Conservation (phyloP, 2,329 filamentous ascomycete species). For the Exophiala alcalophila region DNA sequence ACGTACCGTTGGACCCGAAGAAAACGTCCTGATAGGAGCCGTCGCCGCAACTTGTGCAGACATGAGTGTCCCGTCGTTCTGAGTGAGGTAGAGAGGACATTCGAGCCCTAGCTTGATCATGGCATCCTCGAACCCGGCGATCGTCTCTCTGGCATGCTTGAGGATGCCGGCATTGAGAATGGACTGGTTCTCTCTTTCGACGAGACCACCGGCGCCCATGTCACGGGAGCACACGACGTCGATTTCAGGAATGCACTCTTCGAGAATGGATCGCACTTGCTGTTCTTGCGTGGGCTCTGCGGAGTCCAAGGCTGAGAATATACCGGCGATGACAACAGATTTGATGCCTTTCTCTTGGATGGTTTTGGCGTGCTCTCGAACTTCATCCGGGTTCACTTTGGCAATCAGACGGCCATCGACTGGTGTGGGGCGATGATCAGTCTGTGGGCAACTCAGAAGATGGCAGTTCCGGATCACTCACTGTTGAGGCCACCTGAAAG, state of each 20-base stretch:
- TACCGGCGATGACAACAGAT: conserved; percentile 43
- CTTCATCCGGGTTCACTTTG: conserved; percentile 37
- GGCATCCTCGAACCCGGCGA: too few species aligned
- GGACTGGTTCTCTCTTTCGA: too few species aligned
- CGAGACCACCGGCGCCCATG: too few species aligned
- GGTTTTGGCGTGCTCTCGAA: conserved; percentile 42
- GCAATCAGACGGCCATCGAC: conserved; percentile 46
- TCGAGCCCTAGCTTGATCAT: too few species aligned
- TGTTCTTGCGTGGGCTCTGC: conserved; percentile 43
- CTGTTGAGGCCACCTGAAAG: conserved; percentile 47
- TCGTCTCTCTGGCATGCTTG: too few species aligned
- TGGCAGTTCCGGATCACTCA: background rate
- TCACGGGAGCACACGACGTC: conserved; percentile 45
- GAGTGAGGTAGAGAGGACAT: too few species aligned
- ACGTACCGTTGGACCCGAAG: too few species aligned
- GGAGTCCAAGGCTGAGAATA: conserved; percentile 47
- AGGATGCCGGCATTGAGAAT: too few species aligned
- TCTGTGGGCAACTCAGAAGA: background rate
- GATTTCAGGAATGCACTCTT: conserved; percentile 35
- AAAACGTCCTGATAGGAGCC: too few species aligned
- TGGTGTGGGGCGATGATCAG: background rate
- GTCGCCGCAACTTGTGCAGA: too few species aligned
- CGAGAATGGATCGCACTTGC: conserved; percentile 39
- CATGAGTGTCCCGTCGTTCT: too few species aligned
- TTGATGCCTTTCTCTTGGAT: conserved; percentile 39